A percentile compares a stretch with the other conserved stretches of the same genome.
These are phyloP conservation scores for Candida neerlandica DNA, from an alignment of 1,139 yeast genomes.

Conservation along the genomic window DNA sequence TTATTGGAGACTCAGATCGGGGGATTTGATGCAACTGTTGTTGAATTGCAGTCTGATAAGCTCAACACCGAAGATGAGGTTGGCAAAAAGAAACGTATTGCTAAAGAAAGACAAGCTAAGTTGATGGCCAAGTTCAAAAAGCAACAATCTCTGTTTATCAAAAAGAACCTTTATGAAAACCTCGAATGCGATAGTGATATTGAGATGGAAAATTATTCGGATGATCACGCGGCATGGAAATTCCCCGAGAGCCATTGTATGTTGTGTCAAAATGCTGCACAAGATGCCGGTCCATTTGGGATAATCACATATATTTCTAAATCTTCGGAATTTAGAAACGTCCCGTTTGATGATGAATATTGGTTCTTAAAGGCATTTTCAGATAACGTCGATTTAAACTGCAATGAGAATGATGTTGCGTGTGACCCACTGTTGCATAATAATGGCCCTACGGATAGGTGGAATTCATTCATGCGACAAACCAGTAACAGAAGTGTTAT, in stretches of 20 bases:
- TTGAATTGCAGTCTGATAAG: conserved; percentile 21
- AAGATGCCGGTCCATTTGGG: conserved; percentile 74
- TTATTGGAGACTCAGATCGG: conserved; percentile 23
- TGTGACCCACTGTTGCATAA: conserved; percentile 10
- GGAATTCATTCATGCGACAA: conserved; percentile 41
- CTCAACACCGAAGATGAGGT: conserved; percentile 41
- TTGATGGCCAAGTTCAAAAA: conserved; percentile 76
- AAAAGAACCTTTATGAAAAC: conserved; percentile 42
- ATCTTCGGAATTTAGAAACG: conserved; percentile 61
- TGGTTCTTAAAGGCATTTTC: conserved; percentile 71
- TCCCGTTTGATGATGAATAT: conserved; percentile 64
- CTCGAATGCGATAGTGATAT: conserved; percentile 32
- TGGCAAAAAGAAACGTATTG: conserved; percentile 66
- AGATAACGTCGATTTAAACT: conserved; percentile 54
- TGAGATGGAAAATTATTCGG: conserved; percentile 38
- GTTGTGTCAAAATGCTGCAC: conserved; percentile 82
- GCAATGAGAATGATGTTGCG: conserved; percentile 26
- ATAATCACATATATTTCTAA: conserved; percentile 62
- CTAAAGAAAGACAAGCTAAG: conserved; percentile 71
- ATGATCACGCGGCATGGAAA: conserved; percentile 52
- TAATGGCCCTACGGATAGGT: conserved; percentile 28
- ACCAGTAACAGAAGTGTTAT: conserved; percentile 46
- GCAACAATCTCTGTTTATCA: conserved; percentile 74
- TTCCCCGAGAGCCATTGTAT: conserved; percentile 85
- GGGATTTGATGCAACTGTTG: conserved; percentile 23